phyloP scores from a whole-genome alignment of 2,329 filamentous ascomycete genomes.

The Thielaviopsis musarum region DNA sequence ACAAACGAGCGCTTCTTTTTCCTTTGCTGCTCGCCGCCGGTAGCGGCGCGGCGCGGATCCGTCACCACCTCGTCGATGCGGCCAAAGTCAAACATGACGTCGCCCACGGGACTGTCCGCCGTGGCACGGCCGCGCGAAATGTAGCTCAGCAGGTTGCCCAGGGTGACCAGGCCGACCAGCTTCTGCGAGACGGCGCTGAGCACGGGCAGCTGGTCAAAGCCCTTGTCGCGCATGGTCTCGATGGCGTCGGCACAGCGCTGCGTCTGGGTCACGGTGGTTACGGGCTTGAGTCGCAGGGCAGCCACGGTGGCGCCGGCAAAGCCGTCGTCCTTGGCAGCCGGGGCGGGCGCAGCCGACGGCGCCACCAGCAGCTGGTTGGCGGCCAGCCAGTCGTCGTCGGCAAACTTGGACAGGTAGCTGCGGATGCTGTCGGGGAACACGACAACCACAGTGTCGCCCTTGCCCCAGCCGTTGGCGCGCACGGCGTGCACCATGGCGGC shows the following conservation, averaged over 20 bases:
- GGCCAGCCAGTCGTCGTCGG: conserved; percentile 96
- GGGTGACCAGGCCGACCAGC: conserved; percentile 81
- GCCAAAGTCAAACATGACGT: conserved; percentile 95
- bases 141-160: conserved; percentile 85
- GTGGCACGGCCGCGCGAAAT: conserved; percentile 70
- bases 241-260: conserved; percentile 72
- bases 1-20: conserved; percentile 57
- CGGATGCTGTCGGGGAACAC: conserved; percentile 90
- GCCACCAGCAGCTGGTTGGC: conserved; percentile 69
- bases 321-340: conserved; percentile 27
- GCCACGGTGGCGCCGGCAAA: conserved; percentile 67
- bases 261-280: conserved; percentile 62
- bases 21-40: conserved; percentile 20
- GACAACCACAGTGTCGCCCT: conserved; percentile 79
- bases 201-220: conserved; percentile 93
- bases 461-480: conserved; percentile 58
- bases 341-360: conserved; percentile 30
- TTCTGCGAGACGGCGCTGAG: conserved; percentile 41
- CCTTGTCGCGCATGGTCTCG: conserved; percentile 95
- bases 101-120: conserved; percentile 54
- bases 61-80: conserved; percentile 78
- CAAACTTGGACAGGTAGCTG: conserved; percentile 96
- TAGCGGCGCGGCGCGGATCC: conserved; percentile 53
- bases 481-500: conserved; percentile 62
- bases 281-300: conserved; percentile 76